Conservation (phyloP, 176 grass and related monocot genomes). For the Lolium multiflorum region DNA sequence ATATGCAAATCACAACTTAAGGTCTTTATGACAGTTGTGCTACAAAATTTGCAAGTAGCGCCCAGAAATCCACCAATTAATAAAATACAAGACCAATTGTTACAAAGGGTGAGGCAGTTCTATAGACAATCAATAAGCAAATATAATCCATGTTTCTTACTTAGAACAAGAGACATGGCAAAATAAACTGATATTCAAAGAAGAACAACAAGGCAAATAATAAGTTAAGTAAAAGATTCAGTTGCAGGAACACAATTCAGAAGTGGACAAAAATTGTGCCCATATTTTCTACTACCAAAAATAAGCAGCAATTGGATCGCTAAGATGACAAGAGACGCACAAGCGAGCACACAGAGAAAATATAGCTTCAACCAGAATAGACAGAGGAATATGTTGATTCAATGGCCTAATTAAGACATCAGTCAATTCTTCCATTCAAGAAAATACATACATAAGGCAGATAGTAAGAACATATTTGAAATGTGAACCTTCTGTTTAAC, state of each 20-base stretch:
- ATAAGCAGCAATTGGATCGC: neutral
- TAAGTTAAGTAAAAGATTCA: no score
- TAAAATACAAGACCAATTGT: no score
- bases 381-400: neutral
- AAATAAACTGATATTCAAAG: neutral
- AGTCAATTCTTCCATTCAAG: neutral
- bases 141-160: no score
- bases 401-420: neutral
- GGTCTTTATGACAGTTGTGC: neutral
- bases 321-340: neutral
- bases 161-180: neutral
- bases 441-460: neutral
- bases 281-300: neutral
- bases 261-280: neutral
- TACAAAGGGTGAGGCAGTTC: no score
- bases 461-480: neutral
- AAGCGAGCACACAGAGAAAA: neutral
- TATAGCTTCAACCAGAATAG: neutral
- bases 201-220: neutral
- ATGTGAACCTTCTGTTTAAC: no score
- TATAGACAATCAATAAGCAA: no score
- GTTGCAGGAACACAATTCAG: no score
- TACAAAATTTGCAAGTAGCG: neutral
- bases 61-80: neutral
- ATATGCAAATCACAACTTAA: neutral